phyloP scores from a whole-genome alignment of 2,329 filamentous ascomycete species.

The Exophiala bonariae region DNA sequence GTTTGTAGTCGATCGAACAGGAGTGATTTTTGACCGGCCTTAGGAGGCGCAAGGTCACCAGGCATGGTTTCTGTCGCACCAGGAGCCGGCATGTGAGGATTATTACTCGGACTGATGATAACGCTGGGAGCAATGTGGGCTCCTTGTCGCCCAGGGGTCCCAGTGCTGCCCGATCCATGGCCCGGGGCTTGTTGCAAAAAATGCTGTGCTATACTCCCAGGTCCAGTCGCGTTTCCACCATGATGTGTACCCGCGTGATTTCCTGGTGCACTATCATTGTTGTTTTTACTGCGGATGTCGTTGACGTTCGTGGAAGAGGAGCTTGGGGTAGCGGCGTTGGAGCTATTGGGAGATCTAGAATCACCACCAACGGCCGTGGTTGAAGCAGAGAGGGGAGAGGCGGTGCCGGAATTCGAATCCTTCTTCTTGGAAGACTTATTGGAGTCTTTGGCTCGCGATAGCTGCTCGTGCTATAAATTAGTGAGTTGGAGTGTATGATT shows the following conservation, averaged over 20 bases:
- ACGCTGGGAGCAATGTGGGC: slow-evolving; percentile 76
- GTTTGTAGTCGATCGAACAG: slow-evolving; percentile 88
- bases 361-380: slow-evolving; percentile 42
- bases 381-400: slow-evolving; percentile 69
- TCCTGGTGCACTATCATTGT: slow-evolving; percentile 45
- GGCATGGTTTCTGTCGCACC: slow-evolving; percentile 97
- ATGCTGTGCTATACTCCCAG: slow-evolving; percentile 36
- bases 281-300: slow-evolving; percentile 80
- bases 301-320: slow-evolving; percentile 86
- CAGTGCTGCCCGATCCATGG: slow-evolving; percentile 49
- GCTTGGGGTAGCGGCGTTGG: slow-evolving; percentile 72
- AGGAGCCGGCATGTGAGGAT: slow-evolving; percentile 90
- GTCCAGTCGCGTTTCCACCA: slow-evolving; percentile 28
- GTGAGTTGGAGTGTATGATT: slow-evolving; percentile 21
- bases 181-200: slow-evolving; percentile 36
- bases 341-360: slow-evolving; percentile 59
- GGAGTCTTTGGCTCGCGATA: slow-evolving; percentile 84
- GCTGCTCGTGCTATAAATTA: slow-evolving; percentile 67
- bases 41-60: slow-evolving; percentile 90
- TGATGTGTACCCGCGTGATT: slow-evolving; percentile 24
- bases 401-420: slow-evolving; percentile 64
- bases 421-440: slow-evolving; percentile 76
- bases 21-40: slow-evolving; percentile 83
- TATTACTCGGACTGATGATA: slow-evolving; percentile 89
- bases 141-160: slow-evolving; percentile 64